Conservation (phyloP, 2,329 filamentous ascomycete genomes). For the Verruconis gallopava region DNA sequence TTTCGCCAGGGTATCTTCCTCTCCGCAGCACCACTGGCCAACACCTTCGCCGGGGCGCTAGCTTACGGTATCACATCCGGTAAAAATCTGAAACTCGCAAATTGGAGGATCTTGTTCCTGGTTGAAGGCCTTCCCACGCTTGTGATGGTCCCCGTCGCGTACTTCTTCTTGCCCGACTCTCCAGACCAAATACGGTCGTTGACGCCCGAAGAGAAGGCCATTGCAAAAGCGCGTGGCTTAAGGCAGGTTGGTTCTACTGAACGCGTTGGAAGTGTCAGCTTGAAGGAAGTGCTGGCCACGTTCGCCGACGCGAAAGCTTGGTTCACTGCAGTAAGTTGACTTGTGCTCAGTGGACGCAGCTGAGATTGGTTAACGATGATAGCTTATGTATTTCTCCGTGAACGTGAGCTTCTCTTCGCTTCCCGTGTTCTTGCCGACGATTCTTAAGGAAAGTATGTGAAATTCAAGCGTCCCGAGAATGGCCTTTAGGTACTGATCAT, state of each 20-base stretch:
- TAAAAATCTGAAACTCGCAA: slow-evolving; percentile 51
- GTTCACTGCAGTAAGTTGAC: slow-evolving; percentile 56
- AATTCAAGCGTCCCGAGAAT: too few relatives aligned
- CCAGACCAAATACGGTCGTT: slow-evolving; percentile 39
- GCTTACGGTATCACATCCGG: slow-evolving; percentile 67
- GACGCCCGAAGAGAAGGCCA: slow-evolving; percentile 36
- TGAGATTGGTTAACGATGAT: slow-evolving; percentile 18
- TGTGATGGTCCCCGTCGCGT: slow-evolving; percentile 59
- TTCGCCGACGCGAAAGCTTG: slow-evolving; percentile 57
- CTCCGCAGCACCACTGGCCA: slow-evolving; percentile 52
- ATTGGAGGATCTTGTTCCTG: slow-evolving; percentile 77
- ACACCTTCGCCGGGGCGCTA: slow-evolving; percentile 60
- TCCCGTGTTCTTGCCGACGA: slow-evolving; percentile 76
- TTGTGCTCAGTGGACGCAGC: slow-evolving; percentile 16
- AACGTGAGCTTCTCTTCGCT: slow-evolving; percentile 83
- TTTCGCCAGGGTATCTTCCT: slow-evolving; percentile 79
- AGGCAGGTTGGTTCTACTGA: slow-evolving; percentile 19
- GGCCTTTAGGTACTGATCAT: too few relatives aligned
- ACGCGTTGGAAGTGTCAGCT: slow-evolving; percentile 32
- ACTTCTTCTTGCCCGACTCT: slow-evolving; percentile 62
- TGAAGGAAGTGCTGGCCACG: slow-evolving; percentile 44
- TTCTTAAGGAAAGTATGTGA: slow-evolving; percentile 49
- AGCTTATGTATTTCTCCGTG: slow-evolving; percentile 69
- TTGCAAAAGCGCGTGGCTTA: slow-evolving; percentile 33
- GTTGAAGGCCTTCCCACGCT: slow-evolving; percentile 77